phyloP scores from a whole-genome alignment of 805 yeast genomes.

The Kazachstania bromeliacearum region DNA sequence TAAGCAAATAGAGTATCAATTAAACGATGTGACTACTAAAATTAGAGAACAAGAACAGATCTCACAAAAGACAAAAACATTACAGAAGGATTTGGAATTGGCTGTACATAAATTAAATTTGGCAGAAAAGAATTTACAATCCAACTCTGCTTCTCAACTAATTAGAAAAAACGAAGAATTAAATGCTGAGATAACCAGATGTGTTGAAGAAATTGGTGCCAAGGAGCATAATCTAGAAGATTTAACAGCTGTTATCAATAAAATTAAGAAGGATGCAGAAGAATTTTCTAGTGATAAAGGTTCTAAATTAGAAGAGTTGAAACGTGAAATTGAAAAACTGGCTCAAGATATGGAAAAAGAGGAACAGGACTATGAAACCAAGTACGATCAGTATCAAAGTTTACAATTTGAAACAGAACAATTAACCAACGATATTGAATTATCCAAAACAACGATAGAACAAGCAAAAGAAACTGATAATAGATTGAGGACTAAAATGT shows the following conservation, averaged over 20 bases:
- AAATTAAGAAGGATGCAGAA: constrained; percentile 63
- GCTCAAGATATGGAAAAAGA: constrained; percentile 28
- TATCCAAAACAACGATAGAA: constrained; percentile 35
- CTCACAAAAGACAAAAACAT: constrained; percentile 40
- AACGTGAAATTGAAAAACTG: constrained; percentile 40
- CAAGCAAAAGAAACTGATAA: constrained; percentile 30
- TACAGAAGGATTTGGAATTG: constrained; percentile 51
- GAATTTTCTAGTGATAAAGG: constrained; percentile 79
- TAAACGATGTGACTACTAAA: constrained; percentile 33
- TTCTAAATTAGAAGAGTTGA: constrained; percentile 60
- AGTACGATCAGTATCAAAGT: constrained; percentile 49
- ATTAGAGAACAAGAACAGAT: constrained; percentile 36
- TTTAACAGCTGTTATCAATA: constrained; percentile 6
- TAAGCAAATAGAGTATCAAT: constrained; percentile 34
- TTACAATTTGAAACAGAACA: constrained; percentile 67
- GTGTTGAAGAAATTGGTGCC: constrained; percentile 33
- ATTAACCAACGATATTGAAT: constrained; percentile 43
- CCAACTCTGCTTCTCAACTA: constrained; percentile 48
- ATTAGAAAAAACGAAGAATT: constrained; percentile 41
- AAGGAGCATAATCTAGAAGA: constrained; percentile 28
- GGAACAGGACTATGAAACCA: constrained; percentile 36
- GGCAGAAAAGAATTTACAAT: constrained; percentile 44
- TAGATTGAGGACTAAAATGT: constrained; percentile 29
- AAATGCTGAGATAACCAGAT: constrained; percentile 35
- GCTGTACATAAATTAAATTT: constrained; percentile 51